These are phyloP conservation scores for Tilletiopsis washingtonensis DNA, from an alignment of 1,284 basidiomycete genomes.

Conservation along the genomic window DNA sequence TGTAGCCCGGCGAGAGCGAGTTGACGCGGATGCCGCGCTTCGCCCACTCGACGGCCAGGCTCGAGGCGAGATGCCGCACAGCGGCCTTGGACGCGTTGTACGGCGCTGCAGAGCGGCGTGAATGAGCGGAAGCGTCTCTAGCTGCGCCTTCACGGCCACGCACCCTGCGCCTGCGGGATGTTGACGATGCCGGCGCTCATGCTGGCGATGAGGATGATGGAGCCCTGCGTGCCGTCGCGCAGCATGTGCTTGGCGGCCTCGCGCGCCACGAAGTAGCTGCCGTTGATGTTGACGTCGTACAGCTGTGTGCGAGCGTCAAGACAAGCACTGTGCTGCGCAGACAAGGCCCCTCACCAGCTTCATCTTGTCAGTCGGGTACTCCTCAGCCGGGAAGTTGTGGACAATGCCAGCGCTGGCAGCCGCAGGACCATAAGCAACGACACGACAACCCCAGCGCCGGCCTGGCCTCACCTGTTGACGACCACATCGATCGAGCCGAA, in stretches of 20 bases:
- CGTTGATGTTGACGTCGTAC: slow-evolving; percentile 88
- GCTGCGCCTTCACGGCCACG: too few relatives aligned
- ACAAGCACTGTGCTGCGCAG: not conserved
- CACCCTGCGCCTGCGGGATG: slow-evolving; percentile 67
- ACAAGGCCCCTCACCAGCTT: not conserved
- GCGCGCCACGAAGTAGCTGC: slow-evolving; percentile 72
- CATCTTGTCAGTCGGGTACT: slow-evolving; percentile 57
- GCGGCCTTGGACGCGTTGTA: slow-evolving; percentile 81
- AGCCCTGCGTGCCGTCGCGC: slow-evolving; percentile 56
- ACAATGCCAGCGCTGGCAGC: slow-evolving; percentile 68
- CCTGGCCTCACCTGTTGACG: too few relatives aligned
- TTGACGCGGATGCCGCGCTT: slow-evolving; percentile 76
- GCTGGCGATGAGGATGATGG: slow-evolving; percentile 77
- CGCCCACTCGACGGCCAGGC: slow-evolving; percentile 82
- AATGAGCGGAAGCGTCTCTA: too few relatives aligned
- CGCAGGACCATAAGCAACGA: too few relatives aligned
- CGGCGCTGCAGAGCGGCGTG: too few relatives aligned
- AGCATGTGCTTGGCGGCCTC: slow-evolving; percentile 68
- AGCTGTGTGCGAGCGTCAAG: slow-evolving; percentile 47
- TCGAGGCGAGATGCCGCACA: slow-evolving; percentile 78
- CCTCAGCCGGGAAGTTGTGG: slow-evolving; percentile 82
- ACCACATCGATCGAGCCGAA: slow-evolving; percentile 70
- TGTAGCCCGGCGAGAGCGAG: slow-evolving; percentile 45
- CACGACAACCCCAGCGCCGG: too few relatives aligned
- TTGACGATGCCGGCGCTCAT: slow-evolving; percentile 76